These are phyloP conservation scores for Hysterangium stoloniferum DNA, from an alignment of 768 basidiomycete species.

Conservation along the genomic window DNA sequence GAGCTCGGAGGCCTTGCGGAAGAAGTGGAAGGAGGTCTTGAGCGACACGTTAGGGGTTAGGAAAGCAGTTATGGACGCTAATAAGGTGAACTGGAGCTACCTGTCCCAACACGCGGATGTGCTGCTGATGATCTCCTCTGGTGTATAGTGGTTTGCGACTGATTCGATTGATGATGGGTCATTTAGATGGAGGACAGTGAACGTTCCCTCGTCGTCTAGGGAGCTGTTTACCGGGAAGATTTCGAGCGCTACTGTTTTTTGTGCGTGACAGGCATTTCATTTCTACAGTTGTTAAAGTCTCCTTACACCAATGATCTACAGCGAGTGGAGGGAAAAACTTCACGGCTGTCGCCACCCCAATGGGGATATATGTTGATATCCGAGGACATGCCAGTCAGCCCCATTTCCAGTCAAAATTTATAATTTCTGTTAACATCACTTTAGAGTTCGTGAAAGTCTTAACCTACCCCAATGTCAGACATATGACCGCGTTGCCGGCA, in stretches of 20 bases:
- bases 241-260: constrained; percentile 51
- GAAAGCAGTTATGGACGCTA: constrained; percentile 57
- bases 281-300: too few species aligned
- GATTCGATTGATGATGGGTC: constrained; percentile 50
- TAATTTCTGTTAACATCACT: not conserved
- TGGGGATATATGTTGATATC: constrained; percentile 63
- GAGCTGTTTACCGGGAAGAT: constrained; percentile 49
- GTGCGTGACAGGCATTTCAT: too few species aligned
- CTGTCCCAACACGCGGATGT: not conserved
- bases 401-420: constrained; percentile 2
- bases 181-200: constrained; percentile 44
- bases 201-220: constrained; percentile 23
- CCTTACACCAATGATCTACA: too few species aligned
- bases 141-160: constrained; percentile 56
- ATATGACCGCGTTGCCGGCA: constrained; percentile 48
- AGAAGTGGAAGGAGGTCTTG: constrained; percentile 56
- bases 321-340: constrained; percentile 45
- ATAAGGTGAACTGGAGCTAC: constrained; percentile 44
- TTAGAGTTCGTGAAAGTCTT: constrained; percentile 56
- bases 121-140: not conserved
- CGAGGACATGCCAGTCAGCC: constrained; percentile 25
- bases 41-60: constrained; percentile 57
- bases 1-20: constrained; percentile 44
- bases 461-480: constrained; percentile 38
- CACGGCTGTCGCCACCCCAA: constrained; percentile 54